Evolutionary conservation across 2,329 filamentous ascomycete genomes (phyloP), one percentile per base, ranked within the genome.

Genomic region (Phaeosphaeriaceae sp.): DNA sequence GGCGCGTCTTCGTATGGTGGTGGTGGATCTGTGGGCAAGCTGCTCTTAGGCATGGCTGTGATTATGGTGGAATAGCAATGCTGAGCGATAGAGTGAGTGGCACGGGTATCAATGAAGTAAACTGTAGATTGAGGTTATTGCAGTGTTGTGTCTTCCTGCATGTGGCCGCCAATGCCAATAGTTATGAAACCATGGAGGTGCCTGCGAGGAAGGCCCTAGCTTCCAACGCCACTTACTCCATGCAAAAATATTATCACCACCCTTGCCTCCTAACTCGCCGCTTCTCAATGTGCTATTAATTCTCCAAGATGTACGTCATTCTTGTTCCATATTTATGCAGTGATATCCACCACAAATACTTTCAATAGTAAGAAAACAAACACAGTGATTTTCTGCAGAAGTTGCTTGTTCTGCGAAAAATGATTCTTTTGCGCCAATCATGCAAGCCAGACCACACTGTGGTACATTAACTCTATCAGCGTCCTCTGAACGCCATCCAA

Each of bases 1-100:
- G 66, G 63, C n/a, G 64, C 64, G 60, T 71, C 60, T 26, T 76
- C 70, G 62, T 79, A 79, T 15, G 74, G 70, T 15, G 76, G 77
- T 30, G 76, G 77, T 32, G 76, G 74, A 16, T 76, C 74, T 20
- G 71, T 50, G 8, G 74, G 74, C 18, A 62, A 54, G 20, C 58
- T 42, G 42, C 51, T 50, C 21, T 52, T 52, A 29, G 50, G 49
- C 48, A 59, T 61, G 34, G 42, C 37, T 42, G 44, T 45, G 39
- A 47, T 43, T 32, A 30, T 30, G 42, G 34, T 30, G 13, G 9
- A 18, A 6, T 17, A n/a, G 30, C 30, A 26, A 26, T 26, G 23
- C 23, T 7, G 11, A 26, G 23, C 6, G 23, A 26, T 7, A 7
- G 23, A 26, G 23, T 11, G 23, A 26, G 23, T 11, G 6, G 11